Conservation (phyloP, 2,329 filamentous ascomycete genomes). For the Pseudofabraea citricarpa region DNA sequence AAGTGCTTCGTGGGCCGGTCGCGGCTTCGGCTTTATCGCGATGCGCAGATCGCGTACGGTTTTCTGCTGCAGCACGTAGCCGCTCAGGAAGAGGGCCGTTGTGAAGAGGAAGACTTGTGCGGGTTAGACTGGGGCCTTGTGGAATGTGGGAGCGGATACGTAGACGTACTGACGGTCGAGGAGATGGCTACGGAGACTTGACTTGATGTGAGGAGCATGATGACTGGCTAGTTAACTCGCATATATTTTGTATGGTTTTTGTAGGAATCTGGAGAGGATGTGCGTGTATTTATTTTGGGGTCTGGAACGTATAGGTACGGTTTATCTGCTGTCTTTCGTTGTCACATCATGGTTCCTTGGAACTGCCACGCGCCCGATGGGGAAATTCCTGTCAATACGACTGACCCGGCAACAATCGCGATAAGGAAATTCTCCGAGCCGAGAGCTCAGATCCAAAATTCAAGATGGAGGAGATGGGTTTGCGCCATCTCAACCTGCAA, state of each 20-base stretch:
- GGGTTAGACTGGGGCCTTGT: neutral
- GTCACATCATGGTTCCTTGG: no score
- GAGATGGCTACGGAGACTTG: constrained; percentile 68
- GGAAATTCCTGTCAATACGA: constrained; percentile 9
- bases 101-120: constrained; percentile 71
- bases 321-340: no score
- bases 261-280: no score
- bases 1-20: constrained; percentile 9
- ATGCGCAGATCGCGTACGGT: constrained; percentile 73
- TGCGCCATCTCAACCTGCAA: no score
- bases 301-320: no score
- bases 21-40: constrained; percentile 47
- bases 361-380: neutral
- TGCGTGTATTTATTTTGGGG: no score
- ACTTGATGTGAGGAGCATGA: constrained; percentile 55
- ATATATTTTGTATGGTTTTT: neutral
- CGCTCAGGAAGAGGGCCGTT: constrained; percentile 76
- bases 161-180: constrained; percentile 52
- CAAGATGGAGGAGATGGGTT: no score
- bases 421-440: constrained; percentile 7
- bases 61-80: constrained; percentile 83
- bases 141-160: constrained; percentile 1
- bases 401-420: constrained; percentile 43
- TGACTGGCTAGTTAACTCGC: constrained; percentile 3
- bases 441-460: no score